A percentile compares a stretch with the other conserved stretches of the same genome.
phyloP scores from a whole-genome alignment of 225 moss, liverwort and hornwort species.

The Pseudisothecium myosuroides region DNA sequence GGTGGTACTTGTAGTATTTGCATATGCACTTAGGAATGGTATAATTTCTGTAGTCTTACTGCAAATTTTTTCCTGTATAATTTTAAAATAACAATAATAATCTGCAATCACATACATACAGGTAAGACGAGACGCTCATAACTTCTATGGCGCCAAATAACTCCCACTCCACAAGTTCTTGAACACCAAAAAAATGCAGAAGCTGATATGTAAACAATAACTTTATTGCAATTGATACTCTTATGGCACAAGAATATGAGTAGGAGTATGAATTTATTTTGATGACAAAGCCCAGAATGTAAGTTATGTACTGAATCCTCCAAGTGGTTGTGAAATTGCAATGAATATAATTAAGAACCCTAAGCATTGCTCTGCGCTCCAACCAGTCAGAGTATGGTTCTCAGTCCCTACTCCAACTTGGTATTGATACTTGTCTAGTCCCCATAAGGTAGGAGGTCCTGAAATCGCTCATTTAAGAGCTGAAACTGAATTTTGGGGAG shows the following conservation, averaged over 20 bases:
- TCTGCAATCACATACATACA: background rate
- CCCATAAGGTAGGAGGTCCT: no score
- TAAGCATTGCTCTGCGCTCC: background rate
- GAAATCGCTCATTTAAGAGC: no score
- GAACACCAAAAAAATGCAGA: background rate
- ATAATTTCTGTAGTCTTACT: no score
- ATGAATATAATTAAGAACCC: background rate
- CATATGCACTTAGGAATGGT: background rate
- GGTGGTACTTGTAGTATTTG: background rate
- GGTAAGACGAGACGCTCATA: background rate
- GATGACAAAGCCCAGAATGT: background rate
- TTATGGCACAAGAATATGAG: background rate
- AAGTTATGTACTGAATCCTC: rapidly evolving
- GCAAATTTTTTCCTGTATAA: no score
- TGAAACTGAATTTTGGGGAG: no score
- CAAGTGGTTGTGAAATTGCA: background rate
- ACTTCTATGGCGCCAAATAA: background rate
- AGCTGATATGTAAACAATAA: background rate
- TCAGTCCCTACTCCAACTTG: background rate
- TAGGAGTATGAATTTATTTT: background rate
- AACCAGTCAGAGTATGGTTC: background rate
- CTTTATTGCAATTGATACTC: background rate
- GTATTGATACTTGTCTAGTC: background rate
- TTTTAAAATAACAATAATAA: background rate
- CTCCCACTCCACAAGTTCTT: background rate